Evolutionary conservation across 352 stramenopile species (phyloP).

Genomic region (Phytophthora agathidicida): DNA sequence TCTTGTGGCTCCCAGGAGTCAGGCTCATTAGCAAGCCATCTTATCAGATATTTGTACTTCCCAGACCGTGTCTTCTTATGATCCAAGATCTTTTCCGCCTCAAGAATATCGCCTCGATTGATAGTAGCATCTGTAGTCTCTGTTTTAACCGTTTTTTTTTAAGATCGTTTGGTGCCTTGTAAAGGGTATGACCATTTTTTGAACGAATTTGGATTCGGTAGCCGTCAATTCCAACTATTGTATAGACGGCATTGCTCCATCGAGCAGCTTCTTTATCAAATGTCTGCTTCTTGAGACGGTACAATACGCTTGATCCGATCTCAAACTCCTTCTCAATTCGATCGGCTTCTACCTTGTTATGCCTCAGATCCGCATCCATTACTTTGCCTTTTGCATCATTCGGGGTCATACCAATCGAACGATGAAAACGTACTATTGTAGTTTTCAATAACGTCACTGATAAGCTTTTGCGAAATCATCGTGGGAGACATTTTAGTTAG

Average conservation of each 20-base stretch:
- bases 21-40: too few relatives aligned
- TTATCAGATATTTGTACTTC: too few relatives aligned
- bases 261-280: slow-evolving; percentile 30
- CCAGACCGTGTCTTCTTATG: too few relatives aligned
- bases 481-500: slow-evolving; percentile 29
- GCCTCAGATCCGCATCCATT: slow-evolving; percentile 15
- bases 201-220: slow-evolving; percentile 27
- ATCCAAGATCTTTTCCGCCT: too few relatives aligned
- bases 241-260: slow-evolving; percentile 25
- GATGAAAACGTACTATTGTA: slow-evolving; percentile 46
- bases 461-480: slow-evolving; percentile 27
- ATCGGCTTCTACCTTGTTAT: slow-evolving; percentile 32
- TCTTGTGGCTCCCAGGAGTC: too few relatives aligned
- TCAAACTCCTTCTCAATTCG: slow-evolving; percentile 12
- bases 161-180: too few relatives aligned
- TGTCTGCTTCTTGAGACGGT: slow-evolving; percentile 20
- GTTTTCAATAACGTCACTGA: slow-evolving; percentile 37
- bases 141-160: too few relatives aligned
- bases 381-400: slow-evolving; percentile 38
- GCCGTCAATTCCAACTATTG: slow-evolving; percentile 30
- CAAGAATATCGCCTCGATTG: too few relatives aligned
- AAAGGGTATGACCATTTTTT: slow-evolving; percentile 39
- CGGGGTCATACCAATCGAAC: slow-evolving; percentile 26
- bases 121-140: too few relatives aligned
- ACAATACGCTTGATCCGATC: slow-evolving; percentile 16